A percentile compares a stretch with the other conserved stretches of the same genome.
phyloP scores from a whole-genome alignment of 1,139 yeast species.

The Magnusiomyces paraingens region DNA sequence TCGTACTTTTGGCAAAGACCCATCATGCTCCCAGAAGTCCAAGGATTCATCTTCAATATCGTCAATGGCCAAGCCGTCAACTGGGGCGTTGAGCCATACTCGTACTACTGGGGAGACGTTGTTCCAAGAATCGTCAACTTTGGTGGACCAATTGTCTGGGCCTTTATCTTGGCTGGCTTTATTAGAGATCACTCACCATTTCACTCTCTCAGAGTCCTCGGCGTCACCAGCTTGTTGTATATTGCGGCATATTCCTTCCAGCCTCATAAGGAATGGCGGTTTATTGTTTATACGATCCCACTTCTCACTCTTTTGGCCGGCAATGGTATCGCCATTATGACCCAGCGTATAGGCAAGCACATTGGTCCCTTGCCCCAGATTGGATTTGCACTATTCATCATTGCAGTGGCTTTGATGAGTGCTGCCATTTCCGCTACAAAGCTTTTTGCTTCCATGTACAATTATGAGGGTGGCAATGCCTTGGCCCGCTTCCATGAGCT shows the following conservation, averaged over 20 bases:
- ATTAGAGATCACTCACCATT: not conserved
- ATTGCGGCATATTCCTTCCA: constrained; percentile 64
- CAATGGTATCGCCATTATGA: constrained; percentile 44
- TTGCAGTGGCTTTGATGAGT: constrained; percentile 34
- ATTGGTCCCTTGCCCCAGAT: constrained; percentile 2
- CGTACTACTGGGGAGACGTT: constrained; percentile 50
- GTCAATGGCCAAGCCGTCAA: constrained; percentile 60
- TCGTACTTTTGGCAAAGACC: constrained; percentile 65
- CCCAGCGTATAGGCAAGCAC: constrained; percentile 1
- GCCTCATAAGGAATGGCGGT: constrained; percentile 95
- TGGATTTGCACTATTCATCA: constrained; percentile 22
- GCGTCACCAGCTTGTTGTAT: constrained; percentile 47
- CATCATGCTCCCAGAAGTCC: constrained; percentile 59
- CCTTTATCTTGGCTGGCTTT: constrained; percentile 42
- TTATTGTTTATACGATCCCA: constrained; percentile 70
- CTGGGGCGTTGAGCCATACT: constrained; percentile 83
- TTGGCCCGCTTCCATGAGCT: constrained; percentile 46
- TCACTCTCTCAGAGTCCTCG: constrained; percentile 26
- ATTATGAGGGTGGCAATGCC: constrained; percentile 90
- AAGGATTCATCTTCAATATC: constrained; percentile 67
- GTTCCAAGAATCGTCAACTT: constrained; percentile 43
- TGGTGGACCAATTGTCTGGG: constrained; percentile 54
- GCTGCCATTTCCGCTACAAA: constrained; percentile 43
- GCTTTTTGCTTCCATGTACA: constrained; percentile 59
- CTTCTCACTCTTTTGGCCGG: constrained; percentile 61